Evolutionary conservation across 495 filamentous ascomycete genomes (phyloP).

Genomic region (Aspergillus affinis): DNA sequence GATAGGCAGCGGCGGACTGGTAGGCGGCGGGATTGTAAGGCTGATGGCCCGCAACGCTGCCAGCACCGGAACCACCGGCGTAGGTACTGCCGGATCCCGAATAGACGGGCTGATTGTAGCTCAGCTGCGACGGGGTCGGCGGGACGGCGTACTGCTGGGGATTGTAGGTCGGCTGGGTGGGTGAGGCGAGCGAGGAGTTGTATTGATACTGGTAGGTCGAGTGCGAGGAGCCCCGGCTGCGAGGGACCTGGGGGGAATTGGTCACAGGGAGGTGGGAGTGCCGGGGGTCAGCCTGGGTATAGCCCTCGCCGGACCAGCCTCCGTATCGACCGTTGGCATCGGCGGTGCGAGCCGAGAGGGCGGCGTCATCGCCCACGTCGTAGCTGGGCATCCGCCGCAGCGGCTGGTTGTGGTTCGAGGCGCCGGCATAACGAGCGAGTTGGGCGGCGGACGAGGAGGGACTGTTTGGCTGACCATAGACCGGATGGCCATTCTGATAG

Average conservation of each 20-base stretch:
- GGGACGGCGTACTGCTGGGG: constrained; percentile 75
- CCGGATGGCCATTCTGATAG: constrained; percentile 49
- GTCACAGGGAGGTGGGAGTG: constrained; percentile 33
- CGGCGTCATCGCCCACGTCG: constrained; percentile 74
- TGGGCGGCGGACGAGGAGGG: constrained; percentile 4
- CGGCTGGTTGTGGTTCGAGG: constrained; percentile 34
- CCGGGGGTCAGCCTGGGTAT: constrained; percentile 25
- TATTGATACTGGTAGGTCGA: constrained; percentile 64
- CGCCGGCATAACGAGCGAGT: background rate
- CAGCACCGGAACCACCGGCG: background rate
- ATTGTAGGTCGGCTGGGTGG: constrained; percentile 68
- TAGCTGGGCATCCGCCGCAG: constrained; percentile 69
- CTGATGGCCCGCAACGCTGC: constrained; percentile 44
- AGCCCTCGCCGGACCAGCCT: constrained; percentile 21
- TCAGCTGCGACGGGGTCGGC: constrained; percentile 52
- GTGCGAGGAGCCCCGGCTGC: constrained; percentile 43
- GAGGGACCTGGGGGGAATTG: constrained; percentile 45
- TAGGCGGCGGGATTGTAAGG: constrained; percentile 76
- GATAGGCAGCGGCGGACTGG: constrained; percentile 38
- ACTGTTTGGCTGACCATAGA: constrained; percentile 38
- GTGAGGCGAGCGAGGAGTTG: constrained; percentile 37
- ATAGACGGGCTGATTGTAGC: constrained; percentile 46
- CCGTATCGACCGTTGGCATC: constrained; percentile 31
- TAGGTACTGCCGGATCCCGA: constrained; percentile 34
- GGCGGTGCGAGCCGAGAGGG: constrained; percentile 41